phyloP scores from a whole-genome alignment of 2,329 filamentous ascomycete species.

The Gremmenia infestans region DNA sequence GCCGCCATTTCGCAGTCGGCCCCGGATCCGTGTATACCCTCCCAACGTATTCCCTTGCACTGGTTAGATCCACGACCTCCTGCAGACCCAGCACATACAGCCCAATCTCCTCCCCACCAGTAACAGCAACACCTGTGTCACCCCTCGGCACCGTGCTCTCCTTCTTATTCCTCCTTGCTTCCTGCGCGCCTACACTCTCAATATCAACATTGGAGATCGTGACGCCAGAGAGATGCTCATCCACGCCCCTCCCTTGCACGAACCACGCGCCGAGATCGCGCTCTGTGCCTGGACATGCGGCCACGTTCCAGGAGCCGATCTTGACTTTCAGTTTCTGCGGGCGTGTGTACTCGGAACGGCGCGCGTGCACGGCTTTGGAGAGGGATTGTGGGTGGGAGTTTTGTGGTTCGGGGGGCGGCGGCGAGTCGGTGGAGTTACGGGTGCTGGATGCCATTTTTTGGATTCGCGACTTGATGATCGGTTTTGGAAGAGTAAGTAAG shows the following conservation, averaged over 20 bases:
- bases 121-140: conserved; percentile 33
- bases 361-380: conserved; percentile 62
- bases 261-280: conserved; percentile 90
- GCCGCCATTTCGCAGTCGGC: conserved; percentile 74
- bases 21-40: conserved; percentile 66
- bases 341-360: conserved; percentile 73
- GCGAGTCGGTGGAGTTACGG: conserved; percentile 14
- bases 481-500: background rate
- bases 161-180: conserved; percentile 40
- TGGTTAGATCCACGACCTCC: conserved; percentile 83
- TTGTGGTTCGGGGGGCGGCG: background rate
- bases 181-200: conserved; percentile 43
- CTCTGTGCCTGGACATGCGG: conserved; percentile 76
- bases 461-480: background rate
- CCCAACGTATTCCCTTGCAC: conserved; percentile 71
- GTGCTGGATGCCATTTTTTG: conserved; percentile 17
- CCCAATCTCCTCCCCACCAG: conserved; percentile 66
- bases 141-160: conserved; percentile 41
- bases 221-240: conserved; percentile 55
- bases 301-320: conserved; percentile 94
- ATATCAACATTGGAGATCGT: conserved; percentile 38
- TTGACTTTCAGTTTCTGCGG: conserved; percentile 76
- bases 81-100: conserved; percentile 89
- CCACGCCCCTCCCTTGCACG: conserved; percentile 66
- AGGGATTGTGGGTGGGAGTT: conserved; percentile 51